phyloP scores from a whole-genome alignment of 2,329 filamentous ascomycete species.

The Cytospora leucostoma region DNA sequence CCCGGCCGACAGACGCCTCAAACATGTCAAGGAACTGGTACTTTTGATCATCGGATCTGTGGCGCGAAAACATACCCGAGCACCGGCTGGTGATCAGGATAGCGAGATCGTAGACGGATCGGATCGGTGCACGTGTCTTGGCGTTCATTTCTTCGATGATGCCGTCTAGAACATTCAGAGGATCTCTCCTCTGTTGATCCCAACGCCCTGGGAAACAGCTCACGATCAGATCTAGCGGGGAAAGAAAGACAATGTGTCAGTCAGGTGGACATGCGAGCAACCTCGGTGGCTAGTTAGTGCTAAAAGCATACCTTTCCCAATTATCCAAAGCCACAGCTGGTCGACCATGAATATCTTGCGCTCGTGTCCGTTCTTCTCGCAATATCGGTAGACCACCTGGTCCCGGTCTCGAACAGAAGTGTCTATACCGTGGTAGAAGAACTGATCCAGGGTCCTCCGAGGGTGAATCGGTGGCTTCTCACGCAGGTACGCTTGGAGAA shows the following conservation, averaged over 20 bases:
- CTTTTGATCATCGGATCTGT: constrained; percentile 58
- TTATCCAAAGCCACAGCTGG: constrained; percentile 66
- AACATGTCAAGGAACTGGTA: constrained; percentile 71
- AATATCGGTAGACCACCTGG: constrained; percentile 65
- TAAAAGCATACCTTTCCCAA: constrained; percentile 44
- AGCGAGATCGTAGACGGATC: constrained; percentile 63
- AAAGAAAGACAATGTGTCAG: constrained; percentile 25
- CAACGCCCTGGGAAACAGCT: constrained; percentile 60
- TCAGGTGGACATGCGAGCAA: not conserved
- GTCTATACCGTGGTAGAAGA: constrained; percentile 65
- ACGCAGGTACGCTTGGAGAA: constrained; percentile 50
- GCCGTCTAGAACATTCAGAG: constrained; percentile 62
- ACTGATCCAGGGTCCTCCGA: constrained; percentile 65
- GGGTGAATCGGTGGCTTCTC: constrained; percentile 54
- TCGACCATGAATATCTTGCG: constrained; percentile 69
- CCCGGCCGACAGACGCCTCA: constrained; percentile 60
- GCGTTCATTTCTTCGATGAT: constrained; percentile 68
- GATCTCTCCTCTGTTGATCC: constrained; percentile 62
- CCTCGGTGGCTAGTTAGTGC: not conserved
- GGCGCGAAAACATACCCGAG: constrained; percentile 61
- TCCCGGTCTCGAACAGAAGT: constrained; percentile 61
- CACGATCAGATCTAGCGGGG: constrained; percentile 59
- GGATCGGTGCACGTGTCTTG: constrained; percentile 60
- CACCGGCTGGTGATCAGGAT: constrained; percentile 62
- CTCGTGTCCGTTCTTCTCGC: constrained; percentile 42